Evolutionary conservation across 129 eudicot genomes (phyloP), one percentile per base, ranked within the genome.

Genomic region (Tagetes patula): DNA sequence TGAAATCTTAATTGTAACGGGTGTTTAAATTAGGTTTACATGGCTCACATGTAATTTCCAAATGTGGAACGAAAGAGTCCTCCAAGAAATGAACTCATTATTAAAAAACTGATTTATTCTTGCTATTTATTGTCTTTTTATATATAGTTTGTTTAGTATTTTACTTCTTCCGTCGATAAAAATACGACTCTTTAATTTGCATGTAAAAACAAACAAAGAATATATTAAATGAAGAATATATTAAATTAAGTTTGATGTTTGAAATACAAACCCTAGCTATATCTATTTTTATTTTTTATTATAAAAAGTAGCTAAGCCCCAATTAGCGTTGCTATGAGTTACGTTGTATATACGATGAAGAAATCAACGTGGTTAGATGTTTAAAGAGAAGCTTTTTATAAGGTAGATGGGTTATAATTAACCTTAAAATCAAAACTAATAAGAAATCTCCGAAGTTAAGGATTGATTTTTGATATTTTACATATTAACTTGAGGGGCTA

Each of bases 51-150:
- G 72, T 33, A 71, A 31, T 65, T 72, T 62, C 82, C 52, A 78
- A 71, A 71, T 10, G 71, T 36, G 65, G 82, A 63, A 71, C 73
- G 67, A 71, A 70, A 61, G 82, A 78, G 68, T 78, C 82, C 77
- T 71, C 60, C 50, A 78, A 72, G 82, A 71, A 61, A 78, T 6
- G 27, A 78, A 71, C 77, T 32, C 60, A 62, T 71, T 55, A 63
- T 56, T 12, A 66, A 50, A 66, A 50, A 63, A 50, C 40, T 65
- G 60, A 30, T 33, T 32, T 63, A 40, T 71, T 66, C 66, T 10
- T 36, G 52, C 64, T 36, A 61, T 60, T 3, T 69, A 27, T 40
- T 70, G 73, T 71, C 82, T 63, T 78, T 50, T 30, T 40, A 75
- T 34, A 36, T 39, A 65, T 65, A 42, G 79, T 75, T 75, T 75